Evolutionary conservation across 768 basidiomycete species (phyloP).

Genomic region (Tylopilus subfusipes): DNA sequence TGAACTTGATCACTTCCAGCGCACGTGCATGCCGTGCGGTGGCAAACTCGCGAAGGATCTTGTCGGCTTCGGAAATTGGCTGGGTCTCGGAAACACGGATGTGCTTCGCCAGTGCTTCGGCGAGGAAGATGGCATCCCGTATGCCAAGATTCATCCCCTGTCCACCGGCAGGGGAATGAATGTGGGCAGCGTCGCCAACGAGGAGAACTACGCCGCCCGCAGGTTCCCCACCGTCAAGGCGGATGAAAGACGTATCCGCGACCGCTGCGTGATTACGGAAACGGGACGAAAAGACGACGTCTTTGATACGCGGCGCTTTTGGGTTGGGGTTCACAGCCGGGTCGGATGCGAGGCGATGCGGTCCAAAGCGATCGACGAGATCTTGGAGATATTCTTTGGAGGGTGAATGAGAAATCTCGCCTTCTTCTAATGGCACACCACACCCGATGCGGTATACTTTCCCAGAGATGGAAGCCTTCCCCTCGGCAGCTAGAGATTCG

Average conservation of each 20-base stretch:
- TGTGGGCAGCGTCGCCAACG: constrained; percentile 47
- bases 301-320: constrained; percentile 31
- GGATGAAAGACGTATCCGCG: constrained; percentile 36
- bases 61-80: constrained; percentile 22
- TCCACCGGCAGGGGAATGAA: constrained; percentile 52
- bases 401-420: constrained; percentile 36
- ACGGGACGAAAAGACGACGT: constrained; percentile 42
- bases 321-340: constrained; percentile 30
- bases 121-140: constrained; percentile 48
- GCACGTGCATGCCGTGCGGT: constrained; percentile 36
- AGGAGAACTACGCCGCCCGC: constrained; percentile 25
- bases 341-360: constrained; percentile 26
- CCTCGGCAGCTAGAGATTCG: constrained; percentile 11
- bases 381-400: constrained; percentile 42
- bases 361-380: constrained; percentile 40
- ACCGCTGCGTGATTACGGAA: constrained; percentile 44
- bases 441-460: constrained; percentile 39
- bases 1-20: constrained; percentile 38
- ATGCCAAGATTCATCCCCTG: constrained; percentile 58
- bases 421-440: constrained; percentile 34
- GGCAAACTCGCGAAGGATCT: constrained; percentile 35
- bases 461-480: constrained; percentile 4
- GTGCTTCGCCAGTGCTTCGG: constrained; percentile 38
- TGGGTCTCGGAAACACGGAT: constrained; percentile 12
- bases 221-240: constrained; percentile 15